Evolutionary conservation across 1,284 basidiomycete genomes (phyloP), one percentile per base, ranked within the genome.

Genomic region (Boletus subluridellus): DNA sequence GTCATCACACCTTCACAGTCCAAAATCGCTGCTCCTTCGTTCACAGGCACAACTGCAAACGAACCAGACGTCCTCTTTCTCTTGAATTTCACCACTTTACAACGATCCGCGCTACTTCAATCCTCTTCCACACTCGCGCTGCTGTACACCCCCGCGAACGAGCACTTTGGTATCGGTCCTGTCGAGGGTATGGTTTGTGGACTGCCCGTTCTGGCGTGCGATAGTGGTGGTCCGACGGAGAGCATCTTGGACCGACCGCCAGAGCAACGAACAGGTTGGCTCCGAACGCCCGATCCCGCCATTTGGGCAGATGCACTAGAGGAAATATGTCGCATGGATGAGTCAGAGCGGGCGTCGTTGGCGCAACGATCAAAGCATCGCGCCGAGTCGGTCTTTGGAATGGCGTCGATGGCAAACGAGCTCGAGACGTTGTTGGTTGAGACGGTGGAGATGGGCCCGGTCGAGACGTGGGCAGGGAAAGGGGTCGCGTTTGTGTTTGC

Each of bases 151-250:
- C 96, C 97, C 0, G 80, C 84, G 2, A 95, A 97, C 73, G 96
- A 99, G 70, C 96, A 99, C 73, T 97, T 99, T 70, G 96, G 96
- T 2, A 98, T 99, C 65, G 95, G 92, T 0, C 96, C 96, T 0
- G 83, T 98, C 6, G 97, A 99, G 73, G 95, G 87, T 0, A 98
- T 98, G 94, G 84, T 88, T 2, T 95, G 90, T 61, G 92, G 94
- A 1, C 72, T 98, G 0, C 94, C 95, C 0, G 91, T 99, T 0
- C 74, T 99, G 7, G 95, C 95, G 0, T 92, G 90, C 65, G 80
- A 95, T 72, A 90, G 84, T 52, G 96, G 97, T 37, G 96, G 96
- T 0, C 96, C 97, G 1, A 90, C 86, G 1, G 96, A 99, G 76
- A 96, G 90, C 48, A 77, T 98, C 24, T 74, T 95, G 11, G 84